Percentiles rank a stretch among this genome's conserved stretches.
These are phyloP conservation scores for Plantago major DNA, from an alignment of 257 asterid genomes.

Conservation along the genomic window DNA sequence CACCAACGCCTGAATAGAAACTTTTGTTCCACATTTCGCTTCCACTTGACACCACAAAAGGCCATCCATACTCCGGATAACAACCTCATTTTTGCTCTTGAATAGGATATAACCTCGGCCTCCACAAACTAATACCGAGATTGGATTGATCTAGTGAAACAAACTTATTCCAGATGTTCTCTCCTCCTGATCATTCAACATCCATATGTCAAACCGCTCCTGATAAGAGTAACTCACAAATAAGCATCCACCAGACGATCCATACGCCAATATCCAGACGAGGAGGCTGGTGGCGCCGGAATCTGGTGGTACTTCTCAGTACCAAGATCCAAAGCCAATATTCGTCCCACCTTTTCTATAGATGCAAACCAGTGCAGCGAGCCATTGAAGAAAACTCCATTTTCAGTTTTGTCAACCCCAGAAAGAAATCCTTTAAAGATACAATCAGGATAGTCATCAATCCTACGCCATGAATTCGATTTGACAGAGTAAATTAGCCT, in stretches of 20 bases:
- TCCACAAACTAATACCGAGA: background rate
- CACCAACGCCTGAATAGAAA: background rate
- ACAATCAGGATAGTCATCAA: background rate
- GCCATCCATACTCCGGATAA: background rate
- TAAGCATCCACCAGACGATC: background rate
- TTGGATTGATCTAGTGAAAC: background rate
- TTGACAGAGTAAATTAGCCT: background rate
- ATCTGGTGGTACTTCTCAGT: background rate
- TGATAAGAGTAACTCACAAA: background rate
- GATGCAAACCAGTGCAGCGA: background rate
- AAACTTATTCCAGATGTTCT: background rate
- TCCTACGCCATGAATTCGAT: background rate
- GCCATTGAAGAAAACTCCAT: background rate
- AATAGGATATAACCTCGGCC: background rate
- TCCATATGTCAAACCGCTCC: background rate
- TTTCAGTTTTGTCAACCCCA: background rate
- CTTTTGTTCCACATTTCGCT: background rate
- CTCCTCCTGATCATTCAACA: background rate
- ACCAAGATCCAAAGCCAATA: background rate
- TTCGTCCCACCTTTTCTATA: background rate
- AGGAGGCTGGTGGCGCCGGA: background rate
- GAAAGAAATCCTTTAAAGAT: too few species aligned
- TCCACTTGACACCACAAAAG: background rate
- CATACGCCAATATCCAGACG: background rate
- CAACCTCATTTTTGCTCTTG: slow-evolving; percentile 3